A percentile compares a stretch with the other conserved stretches of the same genome.
Evolutionary conservation across 192 early-diverging fungal genomes (phyloP).

Genomic region (Coemansia guatemalensis): DNA sequence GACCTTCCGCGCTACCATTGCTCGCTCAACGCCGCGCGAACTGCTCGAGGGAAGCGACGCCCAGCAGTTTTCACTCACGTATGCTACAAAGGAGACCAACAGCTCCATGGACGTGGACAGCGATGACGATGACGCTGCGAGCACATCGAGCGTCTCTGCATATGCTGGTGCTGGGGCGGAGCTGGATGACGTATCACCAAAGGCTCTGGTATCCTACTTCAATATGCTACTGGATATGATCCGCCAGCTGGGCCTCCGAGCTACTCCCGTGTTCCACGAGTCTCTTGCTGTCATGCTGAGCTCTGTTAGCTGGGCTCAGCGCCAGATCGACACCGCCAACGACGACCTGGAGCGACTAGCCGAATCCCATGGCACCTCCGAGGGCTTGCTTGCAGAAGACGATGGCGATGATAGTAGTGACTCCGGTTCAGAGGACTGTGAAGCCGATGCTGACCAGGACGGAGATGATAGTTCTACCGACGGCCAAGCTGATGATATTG

Average conservation of each 20-base stretch:
- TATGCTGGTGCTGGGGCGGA: not conserved
- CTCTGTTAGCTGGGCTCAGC: constrained; percentile 67
- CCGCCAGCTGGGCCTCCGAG: constrained; percentile 74
- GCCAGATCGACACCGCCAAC: constrained; percentile 49
- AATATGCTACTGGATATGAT: constrained; percentile 76
- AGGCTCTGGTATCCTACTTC: constrained; percentile 79
- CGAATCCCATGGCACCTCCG: constrained; percentile 15
- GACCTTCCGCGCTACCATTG: constrained; percentile 60
- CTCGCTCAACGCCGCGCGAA: constrained; percentile 35
- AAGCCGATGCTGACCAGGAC: constrained; percentile 9
- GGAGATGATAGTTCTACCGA: constrained; percentile 4
- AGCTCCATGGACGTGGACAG: constrained; percentile 27
- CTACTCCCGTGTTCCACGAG: constrained; percentile 70
- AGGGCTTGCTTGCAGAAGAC: not conserved
- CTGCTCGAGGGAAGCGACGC: constrained; percentile 33
- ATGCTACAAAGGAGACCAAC: constrained; percentile 12
- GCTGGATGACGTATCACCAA: constrained; percentile 34
- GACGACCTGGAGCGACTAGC: constrained; percentile 34
- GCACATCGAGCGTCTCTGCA: not conserved
- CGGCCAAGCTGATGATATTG: not conserved
- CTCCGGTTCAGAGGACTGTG: not conserved
- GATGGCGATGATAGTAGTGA: constrained; percentile 2
- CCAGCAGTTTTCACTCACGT: constrained; percentile 41
- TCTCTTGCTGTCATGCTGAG: constrained; percentile 75
- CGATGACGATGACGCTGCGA: not conserved